Evolutionary conservation across 1,139 yeast genomes (phyloP).

Genomic region (Pneumocystis sp.): DNA sequence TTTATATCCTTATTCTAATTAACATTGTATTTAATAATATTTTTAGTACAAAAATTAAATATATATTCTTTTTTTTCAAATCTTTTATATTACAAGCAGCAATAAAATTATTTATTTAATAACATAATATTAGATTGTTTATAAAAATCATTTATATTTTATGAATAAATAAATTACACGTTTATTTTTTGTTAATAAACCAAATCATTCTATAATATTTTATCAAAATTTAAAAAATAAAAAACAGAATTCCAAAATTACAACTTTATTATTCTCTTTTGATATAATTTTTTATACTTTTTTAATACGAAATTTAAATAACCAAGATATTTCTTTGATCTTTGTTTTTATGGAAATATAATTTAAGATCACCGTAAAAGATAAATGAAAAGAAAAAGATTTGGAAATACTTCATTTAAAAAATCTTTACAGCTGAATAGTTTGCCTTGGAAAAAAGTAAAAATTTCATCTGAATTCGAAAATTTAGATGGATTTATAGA

Average conservation of each 20-base stretch:
- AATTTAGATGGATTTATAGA: conserved; percentile 88
- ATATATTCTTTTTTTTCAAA: too few relatives aligned
- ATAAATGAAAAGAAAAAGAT: neutral
- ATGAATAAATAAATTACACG: too few relatives aligned
- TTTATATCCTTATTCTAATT: too few relatives aligned
- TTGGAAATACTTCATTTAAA: neutral
- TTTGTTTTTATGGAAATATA: neutral
- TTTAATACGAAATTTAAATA: neutral
- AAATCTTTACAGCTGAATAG: conserved; percentile 14
- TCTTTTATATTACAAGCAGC: too few relatives aligned
- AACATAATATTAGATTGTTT: too few relatives aligned
- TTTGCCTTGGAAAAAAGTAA: conserved; percentile 62
- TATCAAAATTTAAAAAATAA: neutral
- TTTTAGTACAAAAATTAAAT: too few relatives aligned
- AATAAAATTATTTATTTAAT: too few relatives aligned
- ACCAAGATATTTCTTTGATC: neutral
- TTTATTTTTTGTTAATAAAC: too few relatives aligned
- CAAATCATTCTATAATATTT: neutral
- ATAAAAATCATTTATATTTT: too few relatives aligned
- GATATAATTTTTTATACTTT: neutral
- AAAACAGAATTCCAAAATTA: too few relatives aligned
- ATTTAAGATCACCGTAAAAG: neutral
- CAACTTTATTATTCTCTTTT: neutral
- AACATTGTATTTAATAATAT: too few relatives aligned
- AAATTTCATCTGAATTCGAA: conserved; percentile 67